Conservation (phyloP, 495 filamentous ascomycete species). For the Hypomontagnella monticulosa region DNA sequence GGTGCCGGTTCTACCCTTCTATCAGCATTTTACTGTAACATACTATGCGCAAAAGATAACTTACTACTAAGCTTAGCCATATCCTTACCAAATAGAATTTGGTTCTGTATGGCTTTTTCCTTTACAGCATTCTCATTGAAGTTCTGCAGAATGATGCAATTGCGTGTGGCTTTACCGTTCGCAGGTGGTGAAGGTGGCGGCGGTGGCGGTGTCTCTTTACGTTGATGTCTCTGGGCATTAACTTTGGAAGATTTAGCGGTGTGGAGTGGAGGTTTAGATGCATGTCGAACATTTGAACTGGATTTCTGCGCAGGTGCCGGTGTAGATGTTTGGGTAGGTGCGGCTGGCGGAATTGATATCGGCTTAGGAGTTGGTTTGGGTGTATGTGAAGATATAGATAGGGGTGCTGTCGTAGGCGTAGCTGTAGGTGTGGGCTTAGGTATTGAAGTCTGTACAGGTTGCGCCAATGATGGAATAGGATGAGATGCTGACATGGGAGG, state of each 20-base stretch:
- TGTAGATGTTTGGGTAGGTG: conserved; percentile 16
- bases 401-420: conserved; percentile 2
- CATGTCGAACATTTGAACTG: conserved; percentile 16
- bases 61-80: conserved; percentile 64
- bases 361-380: conserved; percentile 19
- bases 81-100: conserved; percentile 62
- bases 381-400: conserved; percentile 8
- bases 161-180: conserved; percentile 52
- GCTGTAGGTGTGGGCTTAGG: conserved; percentile 5
- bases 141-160: conserved; percentile 66
- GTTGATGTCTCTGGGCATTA: conserved; percentile 40
- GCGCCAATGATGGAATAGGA: conserved; percentile 32
- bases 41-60: conserved; percentile 20
- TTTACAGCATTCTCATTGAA: conserved; percentile 64
- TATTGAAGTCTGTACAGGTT: conserved; percentile 20
- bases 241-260: conserved; percentile 28
- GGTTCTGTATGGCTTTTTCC: conserved; percentile 63
- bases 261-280: conserved; percentile 20
- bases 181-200: conserved; percentile 40
- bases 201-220: conserved; percentile 36
- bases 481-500: conserved; percentile 23
- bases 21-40: conserved; percentile 18
- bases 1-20: conserved; percentile 55
- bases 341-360: conserved; percentile 12
- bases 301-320: conserved; percentile 8